Evolutionary conservation across 2,329 filamentous ascomycete species (phyloP).

Genomic region (Hypoxylon sp.): DNA sequence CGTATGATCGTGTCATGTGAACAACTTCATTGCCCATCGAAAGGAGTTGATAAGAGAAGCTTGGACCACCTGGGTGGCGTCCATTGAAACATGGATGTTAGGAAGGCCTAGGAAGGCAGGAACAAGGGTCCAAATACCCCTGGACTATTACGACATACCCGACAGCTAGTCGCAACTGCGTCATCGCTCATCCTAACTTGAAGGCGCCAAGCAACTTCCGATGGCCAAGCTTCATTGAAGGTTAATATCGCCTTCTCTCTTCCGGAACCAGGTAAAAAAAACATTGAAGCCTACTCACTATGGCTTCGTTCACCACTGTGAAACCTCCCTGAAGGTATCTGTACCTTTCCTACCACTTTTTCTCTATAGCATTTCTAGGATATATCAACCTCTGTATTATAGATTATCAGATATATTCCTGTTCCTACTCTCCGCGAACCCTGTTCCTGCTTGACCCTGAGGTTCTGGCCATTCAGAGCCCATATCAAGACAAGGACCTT

Average conservation of each 20-base stretch:
- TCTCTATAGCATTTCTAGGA: conserved; percentile 30
- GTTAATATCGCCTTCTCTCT: background rate
- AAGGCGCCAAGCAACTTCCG: conserved; percentile 20
- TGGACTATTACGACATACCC: conserved; percentile 23
- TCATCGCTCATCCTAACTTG: conserved; percentile 45
- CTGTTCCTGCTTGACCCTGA: conserved; percentile 29
- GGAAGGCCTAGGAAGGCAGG: conserved; percentile 23
- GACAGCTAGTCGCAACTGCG: conserved; percentile 41
- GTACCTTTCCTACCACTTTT: conserved; percentile 26
- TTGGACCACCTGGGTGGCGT: conserved; percentile 12
- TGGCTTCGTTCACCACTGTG: conserved; percentile 29
- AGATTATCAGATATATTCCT: conserved; percentile 18
- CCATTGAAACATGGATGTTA: background rate
- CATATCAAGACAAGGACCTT: conserved; percentile 34
- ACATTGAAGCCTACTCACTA: background rate
- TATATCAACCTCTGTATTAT: conserved; percentile 27
- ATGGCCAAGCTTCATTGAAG: conserved; percentile 17
- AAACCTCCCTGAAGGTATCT: conserved; percentile 34
- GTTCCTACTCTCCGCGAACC: conserved; percentile 22
- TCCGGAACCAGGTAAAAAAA: background rate
- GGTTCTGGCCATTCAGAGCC: conserved; percentile 21
- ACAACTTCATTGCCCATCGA: background rate
- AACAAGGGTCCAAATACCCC: conserved; percentile 26
- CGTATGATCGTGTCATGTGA: background rate
- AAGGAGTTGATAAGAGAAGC: conserved; percentile 2